A percentile compares a stretch with the other conserved stretches of the same genome.
Conservation (phyloP, 441 rosid genomes). For the Rhodomyrtus psidioides region DNA sequence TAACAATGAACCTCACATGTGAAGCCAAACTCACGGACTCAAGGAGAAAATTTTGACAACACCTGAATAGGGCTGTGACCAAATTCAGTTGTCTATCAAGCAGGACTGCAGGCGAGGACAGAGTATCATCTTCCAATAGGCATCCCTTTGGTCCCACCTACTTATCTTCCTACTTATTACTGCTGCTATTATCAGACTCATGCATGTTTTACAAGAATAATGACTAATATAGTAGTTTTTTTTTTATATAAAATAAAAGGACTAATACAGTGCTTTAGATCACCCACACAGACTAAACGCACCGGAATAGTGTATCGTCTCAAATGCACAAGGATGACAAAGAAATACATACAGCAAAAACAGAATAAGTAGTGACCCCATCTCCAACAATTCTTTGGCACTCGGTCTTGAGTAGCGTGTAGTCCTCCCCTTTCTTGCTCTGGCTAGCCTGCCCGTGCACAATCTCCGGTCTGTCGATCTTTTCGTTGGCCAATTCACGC, state of each 20-base stretch:
- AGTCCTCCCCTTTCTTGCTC: conserved; percentile 99
- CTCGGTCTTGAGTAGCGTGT: conserved; percentile 64
- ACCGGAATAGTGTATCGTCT: neutral
- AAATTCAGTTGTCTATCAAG: neutral
- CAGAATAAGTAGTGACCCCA: conserved; percentile 73
- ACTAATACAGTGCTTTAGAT: neutral
- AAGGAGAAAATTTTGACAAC: neutral
- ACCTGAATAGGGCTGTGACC: neutral
- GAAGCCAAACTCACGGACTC: neutral
- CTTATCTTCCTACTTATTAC: neutral
- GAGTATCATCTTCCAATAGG: neutral
- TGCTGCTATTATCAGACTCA: neutral
- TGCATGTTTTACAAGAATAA: neutral
- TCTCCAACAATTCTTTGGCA: conserved; percentile 81
- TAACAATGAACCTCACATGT: neutral
- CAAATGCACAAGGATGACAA: neutral
- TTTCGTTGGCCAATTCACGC: conserved; percentile 85
- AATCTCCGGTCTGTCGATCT: conserved; percentile 72
- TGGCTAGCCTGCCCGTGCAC: conserved; percentile 73
- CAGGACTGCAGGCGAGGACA: neutral
- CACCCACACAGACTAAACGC: neutral
- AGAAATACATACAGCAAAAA: conserved; percentile 58
- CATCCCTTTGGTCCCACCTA: neutral
- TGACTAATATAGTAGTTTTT: neutral
- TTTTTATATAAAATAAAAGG: neutral